phyloP scores from a whole-genome alignment of 108 stramenopile genomes.

The Nitzschia sp. region DNA sequence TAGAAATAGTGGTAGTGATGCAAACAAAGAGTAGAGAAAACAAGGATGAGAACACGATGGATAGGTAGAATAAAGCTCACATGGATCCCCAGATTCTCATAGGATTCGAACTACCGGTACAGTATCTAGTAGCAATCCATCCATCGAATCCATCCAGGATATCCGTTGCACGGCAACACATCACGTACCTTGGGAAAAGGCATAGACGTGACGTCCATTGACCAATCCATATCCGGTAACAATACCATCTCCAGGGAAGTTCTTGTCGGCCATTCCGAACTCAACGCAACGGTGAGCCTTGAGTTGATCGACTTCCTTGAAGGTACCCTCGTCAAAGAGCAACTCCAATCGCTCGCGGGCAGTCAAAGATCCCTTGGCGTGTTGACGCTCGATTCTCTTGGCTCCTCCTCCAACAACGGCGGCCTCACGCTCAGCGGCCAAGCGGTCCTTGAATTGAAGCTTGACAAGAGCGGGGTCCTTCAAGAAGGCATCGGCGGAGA shows the following conservation, averaged over 20 bases:
- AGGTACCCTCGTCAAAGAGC: conserved; percentile 86
- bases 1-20: no score
- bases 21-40: not conserved
- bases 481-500: conserved; percentile 7
- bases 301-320: conserved; percentile 92
- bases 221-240: conserved; percentile 71
- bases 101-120: no score
- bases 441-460: conserved; percentile 68
- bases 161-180: not conserved
- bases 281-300: conserved; percentile 97
- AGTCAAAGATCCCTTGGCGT: conserved; percentile 93
- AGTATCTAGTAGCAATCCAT: no score
- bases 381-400: conserved; percentile 81
- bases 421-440: conserved; percentile 50
- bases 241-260: conserved; percentile 96
- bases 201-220: conserved; percentile 82
- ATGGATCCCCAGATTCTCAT: no score
- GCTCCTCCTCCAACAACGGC: conserved; percentile 89
- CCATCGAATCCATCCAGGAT: not conserved
- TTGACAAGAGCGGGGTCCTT: conserved; percentile 74
- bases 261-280: conserved; percentile 89
- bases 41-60: not conserved
- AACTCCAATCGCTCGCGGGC: conserved; percentile 93
- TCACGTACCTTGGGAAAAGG: conserved; percentile 66
- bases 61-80: no score